Evolutionary conservation across 768 basidiomycete genomes (phyloP).

Genomic region (Grammothele lineata): DNA sequence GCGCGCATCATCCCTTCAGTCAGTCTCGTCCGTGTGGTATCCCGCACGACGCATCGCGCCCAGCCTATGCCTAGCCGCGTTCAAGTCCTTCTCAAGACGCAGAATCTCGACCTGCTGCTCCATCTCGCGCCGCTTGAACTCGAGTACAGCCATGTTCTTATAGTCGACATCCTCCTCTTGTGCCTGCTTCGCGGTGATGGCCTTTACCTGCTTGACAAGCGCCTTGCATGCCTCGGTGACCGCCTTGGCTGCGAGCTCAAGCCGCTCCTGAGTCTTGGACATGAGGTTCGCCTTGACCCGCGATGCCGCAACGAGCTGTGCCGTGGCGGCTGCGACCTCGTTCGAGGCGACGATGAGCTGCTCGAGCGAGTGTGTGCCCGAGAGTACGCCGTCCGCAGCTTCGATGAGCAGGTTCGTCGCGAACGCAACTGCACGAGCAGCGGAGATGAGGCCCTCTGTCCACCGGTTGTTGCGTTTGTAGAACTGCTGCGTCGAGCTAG

Average conservation of each 20-base stretch:
- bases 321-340: constrained; percentile 95
- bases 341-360: constrained; percentile 99
- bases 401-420: constrained; percentile 95
- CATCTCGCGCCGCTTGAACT: constrained; percentile 98
- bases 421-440: constrained; percentile 96
- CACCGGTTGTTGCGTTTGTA: constrained; percentile 99
- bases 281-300: constrained; percentile 97
- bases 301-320: constrained; percentile 97
- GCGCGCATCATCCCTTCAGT: constrained; percentile 16
- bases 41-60: constrained; percentile 87
- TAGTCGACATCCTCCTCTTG: constrained; percentile 81
- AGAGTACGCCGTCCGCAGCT: constrained; percentile 94
- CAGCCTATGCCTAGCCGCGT: constrained; percentile 75
- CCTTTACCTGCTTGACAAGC: constrained; percentile 94
- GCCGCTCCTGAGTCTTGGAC: constrained; percentile 96
- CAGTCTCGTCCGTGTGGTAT: constrained; percentile 76
- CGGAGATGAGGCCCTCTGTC: constrained; percentile 98
- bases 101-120: constrained; percentile 99
- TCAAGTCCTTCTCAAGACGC: constrained; percentile 92
- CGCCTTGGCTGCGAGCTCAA: constrained; percentile 95
- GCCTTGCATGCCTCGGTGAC: constrained; percentile 98
- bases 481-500: constrained; percentile 91
- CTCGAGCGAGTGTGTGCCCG: constrained; percentile 94
- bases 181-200: constrained; percentile 79
- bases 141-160: constrained; percentile 87